Conservation (phyloP, 805 yeast species). For the Suhomyces sp. region DNA sequence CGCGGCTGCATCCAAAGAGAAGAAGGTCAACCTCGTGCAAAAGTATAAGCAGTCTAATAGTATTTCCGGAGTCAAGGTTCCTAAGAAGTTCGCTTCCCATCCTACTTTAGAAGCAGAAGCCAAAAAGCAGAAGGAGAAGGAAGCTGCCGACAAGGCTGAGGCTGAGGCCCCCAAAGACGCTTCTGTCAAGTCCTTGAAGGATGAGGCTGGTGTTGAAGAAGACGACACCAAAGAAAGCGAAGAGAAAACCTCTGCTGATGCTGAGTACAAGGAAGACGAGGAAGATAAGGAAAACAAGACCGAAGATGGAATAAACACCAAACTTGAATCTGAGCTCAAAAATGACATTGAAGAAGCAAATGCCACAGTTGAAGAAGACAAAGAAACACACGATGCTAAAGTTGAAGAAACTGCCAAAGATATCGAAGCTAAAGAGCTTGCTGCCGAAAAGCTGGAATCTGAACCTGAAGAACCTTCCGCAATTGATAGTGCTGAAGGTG, state of each 20-base stretch:
- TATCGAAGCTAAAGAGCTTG: slow-evolving; percentile 3
- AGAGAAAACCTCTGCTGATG: background rate
- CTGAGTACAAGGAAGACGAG: background rate
- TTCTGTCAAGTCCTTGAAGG: slow-evolving; percentile 1
- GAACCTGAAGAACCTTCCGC: slow-evolving; percentile 10
- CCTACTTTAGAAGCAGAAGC: slow-evolving; percentile 34
- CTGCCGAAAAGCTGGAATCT: slow-evolving; percentile 6
- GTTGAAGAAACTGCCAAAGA: slow-evolving; percentile 5
- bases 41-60: slow-evolving; percentile 34
- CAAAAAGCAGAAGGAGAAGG: slow-evolving; percentile 8
- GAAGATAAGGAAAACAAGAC: slow-evolving; percentile 7
- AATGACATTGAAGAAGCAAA: slow-evolving; percentile 5
- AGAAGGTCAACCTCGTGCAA: slow-evolving; percentile 27
- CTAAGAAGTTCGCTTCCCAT: slow-evolving; percentile 39
- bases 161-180: background rate
- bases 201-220: slow-evolving; percentile 4
- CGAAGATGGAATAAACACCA: background rate
- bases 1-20: slow-evolving; percentile 14
- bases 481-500: slow-evolving; percentile 17
- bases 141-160: slow-evolving; percentile 2
- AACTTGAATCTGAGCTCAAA: background rate
- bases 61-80: slow-evolving; percentile 33
- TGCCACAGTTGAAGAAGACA: slow-evolving; percentile 3
- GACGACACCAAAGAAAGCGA: background rate
- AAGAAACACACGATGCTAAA: slow-evolving; percentile 5